Evolutionary conservation across 2,329 filamentous ascomycete genomes (phyloP), one percentile per base, ranked within the genome.

Genomic region (Metarhizium album): DNA sequence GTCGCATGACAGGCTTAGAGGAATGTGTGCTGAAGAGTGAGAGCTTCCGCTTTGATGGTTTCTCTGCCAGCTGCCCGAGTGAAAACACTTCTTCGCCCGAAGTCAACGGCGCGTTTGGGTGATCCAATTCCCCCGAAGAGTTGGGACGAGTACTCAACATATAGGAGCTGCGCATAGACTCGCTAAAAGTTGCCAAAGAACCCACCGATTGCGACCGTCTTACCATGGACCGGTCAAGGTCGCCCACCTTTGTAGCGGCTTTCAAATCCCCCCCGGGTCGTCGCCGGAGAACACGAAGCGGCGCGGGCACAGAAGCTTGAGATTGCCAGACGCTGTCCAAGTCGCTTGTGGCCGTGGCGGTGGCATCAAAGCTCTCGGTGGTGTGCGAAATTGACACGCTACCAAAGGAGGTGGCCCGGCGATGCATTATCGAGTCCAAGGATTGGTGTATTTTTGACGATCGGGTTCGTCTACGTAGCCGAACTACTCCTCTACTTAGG

Each of bases 181-280:
- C 80, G 0, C 78, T 76, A 57, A 78, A 83, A 0, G 75, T 75
- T 2, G 78, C 78, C 42, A 84, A 59, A 1, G 81, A 83, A 1
- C 76, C 80, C 2, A 77, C 74, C 13, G 80, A 84, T 38, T 70
- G 74, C 16, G 80, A 79, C 60, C 73, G 73, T 49, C 74, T 72
- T 40, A 80, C 59, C 2, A 69, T 66, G 14, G 68, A 60, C 8
- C 67, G 61, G 45, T 83, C 78, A 3, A 83, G 64, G 31, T 87
- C 83, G 40, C 78, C 77, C 29, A 84, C 78, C 53, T 83, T 84
- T 18, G 75, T 76, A 37, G 79, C 84, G 16, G 82, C 84, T 54
- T 84, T 78, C 46, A 93, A 68, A 63, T 91, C 82, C 33, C 87
- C 86, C 46, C 87, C 87, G 6, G 86, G 87, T 14, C 83, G 76